Evolutionary conservation across 1,284 basidiomycete species (phyloP).

Genomic region (Fistulina hepatica): DNA sequence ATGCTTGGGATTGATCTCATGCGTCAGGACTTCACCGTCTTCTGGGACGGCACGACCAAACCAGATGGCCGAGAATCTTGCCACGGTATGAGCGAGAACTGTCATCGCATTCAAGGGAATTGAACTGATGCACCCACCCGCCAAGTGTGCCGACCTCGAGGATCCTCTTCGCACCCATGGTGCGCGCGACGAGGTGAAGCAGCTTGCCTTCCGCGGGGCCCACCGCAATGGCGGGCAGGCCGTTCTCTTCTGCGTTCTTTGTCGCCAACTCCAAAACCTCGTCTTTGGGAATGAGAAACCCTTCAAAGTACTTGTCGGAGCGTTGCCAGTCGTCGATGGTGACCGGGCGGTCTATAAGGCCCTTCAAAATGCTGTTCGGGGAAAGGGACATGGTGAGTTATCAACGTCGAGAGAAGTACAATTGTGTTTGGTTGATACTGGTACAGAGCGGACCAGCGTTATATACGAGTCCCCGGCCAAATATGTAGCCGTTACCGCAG

Average conservation of each 20-base stretch:
- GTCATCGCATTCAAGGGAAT: not conserved
- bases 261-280: conserved; percentile 32
- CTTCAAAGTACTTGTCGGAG: conserved; percentile 47
- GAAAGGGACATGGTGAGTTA: too few relatives aligned
- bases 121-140: conserved; percentile 30
- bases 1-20: conserved; percentile 6
- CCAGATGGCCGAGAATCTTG: conserved; percentile 12
- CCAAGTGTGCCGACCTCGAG: conserved; percentile 55
- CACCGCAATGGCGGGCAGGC: conserved; percentile 43
- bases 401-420: too few relatives aligned
- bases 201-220: conserved; percentile 47
- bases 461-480: too few relatives aligned
- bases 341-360: too few relatives aligned
- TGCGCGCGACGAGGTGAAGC: conserved; percentile 36
- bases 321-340: conserved; percentile 33
- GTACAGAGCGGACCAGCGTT: too few relatives aligned
- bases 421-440: too few relatives aligned
- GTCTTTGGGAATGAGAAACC: conserved; percentile 37
- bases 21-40: conserved; percentile 10
- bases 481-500: too few relatives aligned
- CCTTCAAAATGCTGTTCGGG: too few relatives aligned
- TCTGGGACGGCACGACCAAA: conserved; percentile 8
- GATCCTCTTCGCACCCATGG: conserved; percentile 39
- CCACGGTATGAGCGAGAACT: not conserved
- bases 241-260: conserved; percentile 32